phyloP scores from a whole-genome alignment of 2,329 filamentous ascomycete species.

The Neofusicoccum ribis region DNA sequence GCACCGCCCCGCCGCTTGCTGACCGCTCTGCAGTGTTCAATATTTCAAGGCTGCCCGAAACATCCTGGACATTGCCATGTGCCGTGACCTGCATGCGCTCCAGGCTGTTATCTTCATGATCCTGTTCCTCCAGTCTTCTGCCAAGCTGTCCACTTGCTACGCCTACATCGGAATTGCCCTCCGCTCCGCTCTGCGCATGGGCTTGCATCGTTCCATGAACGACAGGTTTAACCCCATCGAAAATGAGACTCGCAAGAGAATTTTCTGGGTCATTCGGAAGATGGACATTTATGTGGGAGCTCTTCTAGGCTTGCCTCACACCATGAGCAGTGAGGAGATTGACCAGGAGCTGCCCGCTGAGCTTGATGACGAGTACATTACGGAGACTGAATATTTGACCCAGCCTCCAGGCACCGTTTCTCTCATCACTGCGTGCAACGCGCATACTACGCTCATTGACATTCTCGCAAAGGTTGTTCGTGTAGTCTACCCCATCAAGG shows the following conservation, averaged over 20 bases:
- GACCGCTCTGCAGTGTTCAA: constrained; percentile 38
- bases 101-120: constrained; percentile 57
- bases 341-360: constrained; percentile 50
- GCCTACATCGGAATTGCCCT: constrained; percentile 54
- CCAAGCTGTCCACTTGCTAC: constrained; percentile 55
- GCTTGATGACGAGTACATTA: constrained; percentile 54
- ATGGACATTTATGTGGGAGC: constrained; percentile 56
- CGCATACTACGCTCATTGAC: constrained; percentile 58
- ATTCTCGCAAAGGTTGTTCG: constrained; percentile 63
- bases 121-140: constrained; percentile 53
- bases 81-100: constrained; percentile 50
- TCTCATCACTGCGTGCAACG: constrained; percentile 61
- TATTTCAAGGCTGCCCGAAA: constrained; percentile 52
- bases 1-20: not conserved
- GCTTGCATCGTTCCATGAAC: constrained; percentile 51
- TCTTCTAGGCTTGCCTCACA: constrained; percentile 51
- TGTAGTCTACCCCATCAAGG: constrained; percentile 65
- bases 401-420: constrained; percentile 58
- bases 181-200: constrained; percentile 53
- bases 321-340: constrained; percentile 51
- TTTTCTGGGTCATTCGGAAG: constrained; percentile 54
- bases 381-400: constrained; percentile 49
- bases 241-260: constrained; percentile 50
- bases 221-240: constrained; percentile 51
- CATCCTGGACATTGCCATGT: constrained; percentile 55